A percentile compares a stretch with the other conserved stretches of the same genome.
phyloP scores from a whole-genome alignment of 768 basidiomycete genomes.

The Leccinum aurantiacum region DNA sequence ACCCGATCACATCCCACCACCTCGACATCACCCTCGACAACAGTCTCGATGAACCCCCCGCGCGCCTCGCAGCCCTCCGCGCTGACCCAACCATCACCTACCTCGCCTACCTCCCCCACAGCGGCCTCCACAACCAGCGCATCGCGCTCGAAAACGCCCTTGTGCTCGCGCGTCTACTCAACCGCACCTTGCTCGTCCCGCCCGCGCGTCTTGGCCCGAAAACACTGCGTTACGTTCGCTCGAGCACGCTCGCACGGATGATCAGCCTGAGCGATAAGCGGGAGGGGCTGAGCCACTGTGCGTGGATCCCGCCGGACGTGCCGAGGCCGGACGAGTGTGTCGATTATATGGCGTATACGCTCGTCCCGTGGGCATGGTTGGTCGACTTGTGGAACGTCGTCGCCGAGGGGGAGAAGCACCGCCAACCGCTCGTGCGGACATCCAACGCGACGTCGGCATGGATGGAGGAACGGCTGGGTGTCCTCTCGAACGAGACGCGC shows the following conservation, averaged over 20 bases:
- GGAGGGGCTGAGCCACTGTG: conserved; percentile 52
- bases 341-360: conserved; percentile 59
- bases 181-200: conserved; percentile 80
- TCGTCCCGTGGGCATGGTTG: conserved; percentile 70
- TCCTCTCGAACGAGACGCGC: conserved; percentile 42
- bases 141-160: conserved; percentile 86
- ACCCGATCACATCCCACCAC: background rate
- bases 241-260: conserved; percentile 44
- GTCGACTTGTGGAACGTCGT: conserved; percentile 50
- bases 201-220: conserved; percentile 64
- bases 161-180: conserved; percentile 63
- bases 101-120: conserved; percentile 78
- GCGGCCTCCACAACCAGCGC: conserved; percentile 84
- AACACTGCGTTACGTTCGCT: conserved; percentile 61
- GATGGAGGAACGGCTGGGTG: conserved; percentile 17
- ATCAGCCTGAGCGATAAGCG: conserved; percentile 49
- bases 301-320: conserved; percentile 34
- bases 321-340: conserved; percentile 55
- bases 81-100: conserved; percentile 41
- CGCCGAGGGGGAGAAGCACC: background rate
- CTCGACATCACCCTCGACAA: conserved; percentile 27
- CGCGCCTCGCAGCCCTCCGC: conserved; percentile 9
- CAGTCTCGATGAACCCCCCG: conserved; percentile 28
- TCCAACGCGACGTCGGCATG: conserved; percentile 47
- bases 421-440: conserved; percentile 46